Percentiles rank a stretch among this genome's conserved stretches.
Evolutionary conservation across 805 yeast species (phyloP).

Genomic region (Hanseniaspora guilliermondii): DNA sequence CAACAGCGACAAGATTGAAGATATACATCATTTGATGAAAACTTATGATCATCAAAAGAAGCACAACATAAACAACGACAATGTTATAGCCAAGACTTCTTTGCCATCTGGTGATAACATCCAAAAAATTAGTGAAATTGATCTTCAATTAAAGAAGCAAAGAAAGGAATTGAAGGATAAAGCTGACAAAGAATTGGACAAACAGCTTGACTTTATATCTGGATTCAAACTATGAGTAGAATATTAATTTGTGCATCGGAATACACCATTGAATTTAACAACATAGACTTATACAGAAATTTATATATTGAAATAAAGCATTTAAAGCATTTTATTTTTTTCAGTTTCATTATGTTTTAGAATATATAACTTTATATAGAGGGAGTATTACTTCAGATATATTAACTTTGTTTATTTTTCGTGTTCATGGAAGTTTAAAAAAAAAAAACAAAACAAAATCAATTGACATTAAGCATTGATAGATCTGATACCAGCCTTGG

Average conservation of each 20-base stretch:
- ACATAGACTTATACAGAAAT: too few species aligned
- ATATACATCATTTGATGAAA: slow-evolving; percentile 15
- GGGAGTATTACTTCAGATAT: neutral
- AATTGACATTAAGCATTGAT: slow-evolving; percentile 41
- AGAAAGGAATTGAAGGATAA: slow-evolving; percentile 20
- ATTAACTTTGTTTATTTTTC: neutral
- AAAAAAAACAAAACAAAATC: slow-evolving; percentile 2
- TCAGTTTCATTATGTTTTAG: neutral
- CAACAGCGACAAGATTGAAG: slow-evolving; percentile 13
- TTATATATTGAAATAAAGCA: too few species aligned
- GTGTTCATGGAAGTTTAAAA: too few species aligned
- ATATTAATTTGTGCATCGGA: neutral
- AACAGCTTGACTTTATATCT: slow-evolving; percentile 27
- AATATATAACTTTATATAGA: slow-evolving; percentile 3
- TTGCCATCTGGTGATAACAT: neutral
- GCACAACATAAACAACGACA: slow-evolving; percentile 2
- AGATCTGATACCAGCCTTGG: slow-evolving; percentile 63
- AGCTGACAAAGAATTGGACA: slow-evolving; percentile 22
- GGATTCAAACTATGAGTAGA: slow-evolving; percentile 23
- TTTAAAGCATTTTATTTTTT: too few species aligned
- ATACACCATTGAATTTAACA: neutral
- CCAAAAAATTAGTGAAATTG: slow-evolving; percentile 19
- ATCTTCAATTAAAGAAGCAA: slow-evolving; percentile 22
- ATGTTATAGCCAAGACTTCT: neutral
- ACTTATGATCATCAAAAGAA: slow-evolving; percentile 12